Base-by-base conservation (phyloP, 192 early-diverging fungal species). In the Blastocladiella britannica region DNA sequence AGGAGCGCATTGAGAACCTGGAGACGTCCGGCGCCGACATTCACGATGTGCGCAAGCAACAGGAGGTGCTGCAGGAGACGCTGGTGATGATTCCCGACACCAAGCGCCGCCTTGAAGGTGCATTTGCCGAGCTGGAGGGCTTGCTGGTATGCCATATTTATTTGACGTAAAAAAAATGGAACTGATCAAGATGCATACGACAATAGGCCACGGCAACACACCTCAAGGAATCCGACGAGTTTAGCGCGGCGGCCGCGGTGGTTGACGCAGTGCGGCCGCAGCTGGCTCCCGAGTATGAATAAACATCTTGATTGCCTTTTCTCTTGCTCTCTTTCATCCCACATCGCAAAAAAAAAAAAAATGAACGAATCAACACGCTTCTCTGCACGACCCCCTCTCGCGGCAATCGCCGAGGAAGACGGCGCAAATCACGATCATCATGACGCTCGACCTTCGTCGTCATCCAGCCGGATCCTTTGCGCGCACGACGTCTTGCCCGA, bases 41-140 rank as follows among this genome's bases (percentile, higher is more conserved):
- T 28, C 63, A 70, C 29, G 72, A 76, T 55, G 67, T 82, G 59
- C 64, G 70, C 58, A 78, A 82, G 62, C 78, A 82, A 75, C 67
- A 74, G 31, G 77, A 79, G 58, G 78, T 80, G 12, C 67, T 80
- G 12, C 69, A 72, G 15, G 78, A 80, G 54, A 77, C 78, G n/a
- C 53, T 65, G 37, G 63, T 70, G 22, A 80, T 80, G 77, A 63
- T 80, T 24, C 78, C 77, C 9, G 78, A 80, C 58, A 71, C 72
- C 37, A 64, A 80, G 51, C 70, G 72, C 22, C 65, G 78, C 53
- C 62, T 66, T 29, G 67, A 62, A 53, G 63, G 55, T 23, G 77
- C 78, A 22, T 60, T 65, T 22, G 60, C 72, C 28, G 75, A 73
- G 52, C 63, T 79, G 1, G 56, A 63, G 28, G 66, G 69, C 52